Evolutionary conservation across 768 basidiomycete genomes (phyloP), one percentile per base, ranked within the genome.

Genomic region (Xerocomellus amylosporus): DNA sequence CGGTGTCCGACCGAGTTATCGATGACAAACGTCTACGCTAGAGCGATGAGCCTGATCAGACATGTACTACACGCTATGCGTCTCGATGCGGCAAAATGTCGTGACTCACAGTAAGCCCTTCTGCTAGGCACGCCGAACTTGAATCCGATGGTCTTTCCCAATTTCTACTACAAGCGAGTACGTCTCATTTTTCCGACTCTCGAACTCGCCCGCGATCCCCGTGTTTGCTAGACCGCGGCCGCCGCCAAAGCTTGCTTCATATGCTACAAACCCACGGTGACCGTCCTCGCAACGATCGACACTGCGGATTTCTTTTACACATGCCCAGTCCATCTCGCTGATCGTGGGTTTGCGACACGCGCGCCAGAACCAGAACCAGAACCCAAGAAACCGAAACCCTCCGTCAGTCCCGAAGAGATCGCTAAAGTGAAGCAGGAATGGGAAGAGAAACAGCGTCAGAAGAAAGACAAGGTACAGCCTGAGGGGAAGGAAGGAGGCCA

Each of bases 131-230:
- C 28, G 28, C 28, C 28, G 8, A 24, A 24, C 24, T 24, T 24
- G 24, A 28, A 28, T 5, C 33, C 15, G 17, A 88, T 88, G 88
- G 83, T 83, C 40, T 88, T 90, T 74, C 77, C 78, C 31, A 96
- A 97, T 69, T 64, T 92, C 41, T 97, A 95, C 74, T 94, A 93
- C 75, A 91, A 90, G 71, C 83, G 93, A 62, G 92, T 93, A 70
- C 76, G 83, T 77, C 24, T 33, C 44, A 5, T 24, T 12, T 6
- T 19, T 20, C 48, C 48, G 42, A 46, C 26, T 40, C 40, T 36
- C 46, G 17, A n/a, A 12, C 15, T 24, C 20, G 33, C 36, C 15
- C 24, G 50, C 46, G 40, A 48, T 33, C 46, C 41, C 42, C 45
- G 36, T 36, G 17, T 46, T 52, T 33, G 6, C 51, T 67, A 95